These are phyloP conservation scores for Pythium graminicola DNA, from an alignment of 352 stramenopile species.

Conservation along the genomic window DNA sequence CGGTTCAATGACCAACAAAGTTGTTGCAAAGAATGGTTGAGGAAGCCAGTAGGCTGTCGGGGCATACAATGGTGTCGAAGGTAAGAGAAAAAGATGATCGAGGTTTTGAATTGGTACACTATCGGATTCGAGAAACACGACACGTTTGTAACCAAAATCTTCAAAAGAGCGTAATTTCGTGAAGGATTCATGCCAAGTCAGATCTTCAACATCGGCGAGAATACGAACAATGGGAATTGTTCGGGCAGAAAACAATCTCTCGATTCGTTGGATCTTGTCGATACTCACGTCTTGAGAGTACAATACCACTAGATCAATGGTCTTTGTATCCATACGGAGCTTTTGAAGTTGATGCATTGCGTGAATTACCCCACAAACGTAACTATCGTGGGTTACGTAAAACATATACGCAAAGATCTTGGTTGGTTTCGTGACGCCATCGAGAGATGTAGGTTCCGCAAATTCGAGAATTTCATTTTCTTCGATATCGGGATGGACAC, in stretches of 20 bases:
- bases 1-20: constrained; percentile 28
- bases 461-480: constrained; percentile 11
- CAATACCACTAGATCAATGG: constrained; percentile 17
- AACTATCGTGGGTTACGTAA: constrained; percentile 13
- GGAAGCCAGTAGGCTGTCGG: constrained; percentile 28
- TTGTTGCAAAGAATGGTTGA: constrained; percentile 29
- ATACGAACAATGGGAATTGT: constrained; percentile 9
- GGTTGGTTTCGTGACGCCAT: background rate
- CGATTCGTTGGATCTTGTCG: background rate
- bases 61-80: constrained; percentile 19
- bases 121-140: constrained; percentile 34
- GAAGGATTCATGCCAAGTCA: constrained; percentile 17
- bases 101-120: constrained; percentile 28
- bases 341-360: constrained; percentile 10
- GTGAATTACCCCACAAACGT: constrained; percentile 17
- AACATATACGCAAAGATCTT: constrained; percentile 17
- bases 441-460: constrained; percentile 8
- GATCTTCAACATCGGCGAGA: constrained; percentile 4
- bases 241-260: background rate
- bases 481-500: constrained; percentile 13
- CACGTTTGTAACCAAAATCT: constrained; percentile 18
- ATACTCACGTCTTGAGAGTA: constrained; percentile 2
- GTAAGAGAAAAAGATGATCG: constrained; percentile 26
- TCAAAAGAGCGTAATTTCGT: constrained; percentile 17
- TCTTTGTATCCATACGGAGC: constrained; percentile 14